Base-by-base conservation (phyloP, 1,284 basidiomycete species). In the Exobasidium rhododendri region DNA sequence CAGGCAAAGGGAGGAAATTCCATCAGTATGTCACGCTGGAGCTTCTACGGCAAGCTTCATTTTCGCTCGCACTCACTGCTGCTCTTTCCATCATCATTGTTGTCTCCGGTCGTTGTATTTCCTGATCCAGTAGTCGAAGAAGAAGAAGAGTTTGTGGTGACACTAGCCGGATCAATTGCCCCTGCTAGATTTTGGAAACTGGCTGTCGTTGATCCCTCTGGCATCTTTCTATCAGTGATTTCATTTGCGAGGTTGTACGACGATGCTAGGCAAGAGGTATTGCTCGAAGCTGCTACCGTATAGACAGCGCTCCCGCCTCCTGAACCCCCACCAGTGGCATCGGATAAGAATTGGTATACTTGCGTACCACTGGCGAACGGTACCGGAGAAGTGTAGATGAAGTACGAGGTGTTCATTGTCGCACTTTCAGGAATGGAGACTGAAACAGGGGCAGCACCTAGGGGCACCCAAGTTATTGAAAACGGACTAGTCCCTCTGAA, bases 281-380 rank as follows among this genome's bases (percentile, higher is more conserved):
- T 56, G 4, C 40, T 53, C 4, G 63, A 63, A 11, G 65, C 44
- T 10, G 61, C 61, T 4, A 68, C 64, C 4, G 61, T 68, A 29
- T 63, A 68, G 58, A 73, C 60, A 44, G 64, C 56, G 28, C 61
- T 62, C 3, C 62, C 66, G 32, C 71, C 71, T 10, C 71, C 71
- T 17, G 61, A 65, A 17, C 62, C 71, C 10, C 59, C 63, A 30
- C 70, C 71, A 5, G 62, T 53, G 1, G 65, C 65, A 47, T 73
- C 71, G 32, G 69, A 62, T 24, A 68, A 56, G 2, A 73, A 59
- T 3, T 61, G 67, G 53, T 69, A 63, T 40, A 71, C 71, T 29
- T 70, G 66, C 2, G 68, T 73, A 32, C 69, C 71, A 11, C 56
- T 46, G 0, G 32, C 46, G 20, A 72, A 73, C 20, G 71, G 70